Evolutionary conservation across 2,329 filamentous ascomycete species (phyloP).

Genomic region (Fusarium metavorans): DNA sequence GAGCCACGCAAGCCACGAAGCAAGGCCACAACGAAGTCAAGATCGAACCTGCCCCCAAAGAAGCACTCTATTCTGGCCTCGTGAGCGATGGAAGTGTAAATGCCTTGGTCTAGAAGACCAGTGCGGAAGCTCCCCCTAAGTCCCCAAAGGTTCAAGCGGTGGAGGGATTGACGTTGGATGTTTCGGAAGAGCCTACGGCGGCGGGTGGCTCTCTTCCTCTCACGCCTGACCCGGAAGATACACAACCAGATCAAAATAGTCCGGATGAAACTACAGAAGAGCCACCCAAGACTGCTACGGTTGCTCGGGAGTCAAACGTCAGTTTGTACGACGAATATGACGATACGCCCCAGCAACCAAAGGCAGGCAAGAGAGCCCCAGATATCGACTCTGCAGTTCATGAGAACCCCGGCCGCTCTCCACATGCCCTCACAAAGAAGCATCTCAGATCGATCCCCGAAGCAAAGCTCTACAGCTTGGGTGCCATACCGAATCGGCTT

Average conservation of each 20-base stretch:
- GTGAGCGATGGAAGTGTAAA: constrained; percentile 16
- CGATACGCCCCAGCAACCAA: neutral
- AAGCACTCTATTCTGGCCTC: constrained; percentile 22
- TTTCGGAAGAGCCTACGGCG: neutral
- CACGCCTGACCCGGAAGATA: neutral
- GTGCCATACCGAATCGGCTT: constrained; percentile 7
- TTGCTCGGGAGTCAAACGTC: neutral
- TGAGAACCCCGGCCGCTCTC: neutral
- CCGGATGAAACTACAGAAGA: constrained; percentile 1
- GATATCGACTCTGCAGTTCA: neutral
- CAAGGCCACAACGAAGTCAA: neutral
- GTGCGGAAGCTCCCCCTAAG: constrained; percentile 2
- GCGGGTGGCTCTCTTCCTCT: neutral
- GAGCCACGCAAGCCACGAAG: neutral
- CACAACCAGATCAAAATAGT: neutral
- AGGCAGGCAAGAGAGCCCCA: neutral
- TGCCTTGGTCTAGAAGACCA: constrained; percentile 29
- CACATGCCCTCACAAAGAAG: constrained; percentile 25
- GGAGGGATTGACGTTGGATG: neutral
- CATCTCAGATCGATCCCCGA: constrained; percentile 22
- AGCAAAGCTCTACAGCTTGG: constrained; percentile 26
- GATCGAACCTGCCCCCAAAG: neutral
- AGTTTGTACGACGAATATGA: neutral
- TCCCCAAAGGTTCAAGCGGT: constrained; percentile 2
- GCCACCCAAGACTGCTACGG: neutral